Conservation (phyloP, 2,329 filamentous ascomycete genomes). For the Microsporum ferrugineum region DNA sequence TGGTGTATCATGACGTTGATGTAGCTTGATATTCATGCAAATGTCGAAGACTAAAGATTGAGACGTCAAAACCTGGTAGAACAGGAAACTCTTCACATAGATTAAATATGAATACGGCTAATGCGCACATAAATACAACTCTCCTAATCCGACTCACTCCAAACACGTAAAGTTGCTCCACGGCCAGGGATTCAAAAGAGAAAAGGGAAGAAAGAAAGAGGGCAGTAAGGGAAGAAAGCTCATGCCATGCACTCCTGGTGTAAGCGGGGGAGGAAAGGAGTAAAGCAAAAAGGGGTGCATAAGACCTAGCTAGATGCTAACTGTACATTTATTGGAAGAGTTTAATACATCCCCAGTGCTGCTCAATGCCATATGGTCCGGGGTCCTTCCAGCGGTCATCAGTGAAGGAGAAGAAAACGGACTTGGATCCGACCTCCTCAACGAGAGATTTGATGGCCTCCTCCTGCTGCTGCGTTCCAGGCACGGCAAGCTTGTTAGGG, state of each 20-base stretch:
- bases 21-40: background rate
- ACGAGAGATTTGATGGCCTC: constrained; percentile 62
- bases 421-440: constrained; percentile 51
- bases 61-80: background rate
- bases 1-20: too few relatives aligned
- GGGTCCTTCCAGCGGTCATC: constrained; percentile 73
- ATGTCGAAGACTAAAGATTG: background rate
- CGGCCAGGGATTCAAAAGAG: background rate
- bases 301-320: background rate
- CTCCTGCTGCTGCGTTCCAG: constrained; percentile 56
- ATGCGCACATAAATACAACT: background rate
- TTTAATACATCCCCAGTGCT: constrained; percentile 59
- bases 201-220: background rate
- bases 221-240: background rate
- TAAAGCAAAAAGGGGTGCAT: background rate
- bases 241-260: background rate
- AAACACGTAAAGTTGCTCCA: background rate
- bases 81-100: background rate
- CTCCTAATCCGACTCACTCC: background rate
- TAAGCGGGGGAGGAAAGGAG: background rate
- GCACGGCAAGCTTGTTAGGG: constrained; percentile 60
- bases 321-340: constrained; percentile 31
- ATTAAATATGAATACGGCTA: background rate
- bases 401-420: constrained; percentile 70
- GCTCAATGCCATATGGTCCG: constrained; percentile 62